Percentiles rank a stretch among this genome's conserved stretches.
Evolutionary conservation across 2,329 filamentous ascomycete genomes (phyloP).

Genomic region (Claviceps quebecensis): DNA sequence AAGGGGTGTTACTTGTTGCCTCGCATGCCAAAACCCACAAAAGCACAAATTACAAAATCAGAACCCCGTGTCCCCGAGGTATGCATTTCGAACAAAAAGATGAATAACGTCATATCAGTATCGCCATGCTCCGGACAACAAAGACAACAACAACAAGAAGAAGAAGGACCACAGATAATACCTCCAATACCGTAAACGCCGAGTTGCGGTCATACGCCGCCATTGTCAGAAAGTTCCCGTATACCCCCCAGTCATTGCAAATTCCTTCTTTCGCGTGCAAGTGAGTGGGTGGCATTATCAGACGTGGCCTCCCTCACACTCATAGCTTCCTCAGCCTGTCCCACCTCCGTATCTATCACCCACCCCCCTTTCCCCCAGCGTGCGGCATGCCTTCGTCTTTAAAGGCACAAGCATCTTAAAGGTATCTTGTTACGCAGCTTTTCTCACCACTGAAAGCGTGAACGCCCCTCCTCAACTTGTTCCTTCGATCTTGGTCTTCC

Average conservation of each 20-base stretch:
- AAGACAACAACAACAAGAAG: conserved; percentile 7
- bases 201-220: conserved; percentile 3
- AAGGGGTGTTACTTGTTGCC: not conserved
- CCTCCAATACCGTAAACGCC: conserved; percentile 19
- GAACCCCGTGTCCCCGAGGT: not conserved
- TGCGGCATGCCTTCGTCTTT: not conserved
- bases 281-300: not conserved
- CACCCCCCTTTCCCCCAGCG: not conserved
- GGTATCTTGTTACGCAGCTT: not conserved
- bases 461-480: no score
- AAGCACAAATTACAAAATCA: not conserved
- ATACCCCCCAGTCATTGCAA: not conserved
- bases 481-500: not conserved
- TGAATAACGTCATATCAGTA: conserved; percentile 15
- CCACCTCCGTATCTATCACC: no score
- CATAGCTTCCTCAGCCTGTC: not conserved
- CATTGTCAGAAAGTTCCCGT: conserved; percentile 7
- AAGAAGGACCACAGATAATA: conserved; percentile 9
- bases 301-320: not conserved
- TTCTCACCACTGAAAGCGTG: not conserved
- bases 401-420: not conserved
- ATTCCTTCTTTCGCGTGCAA: not conserved
- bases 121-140: conserved; percentile 19
- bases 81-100: conserved; percentile 8
- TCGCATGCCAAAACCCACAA: not conserved